phyloP scores from a whole-genome alignment of 257 asterid species.

The Datura wrightii region DNA sequence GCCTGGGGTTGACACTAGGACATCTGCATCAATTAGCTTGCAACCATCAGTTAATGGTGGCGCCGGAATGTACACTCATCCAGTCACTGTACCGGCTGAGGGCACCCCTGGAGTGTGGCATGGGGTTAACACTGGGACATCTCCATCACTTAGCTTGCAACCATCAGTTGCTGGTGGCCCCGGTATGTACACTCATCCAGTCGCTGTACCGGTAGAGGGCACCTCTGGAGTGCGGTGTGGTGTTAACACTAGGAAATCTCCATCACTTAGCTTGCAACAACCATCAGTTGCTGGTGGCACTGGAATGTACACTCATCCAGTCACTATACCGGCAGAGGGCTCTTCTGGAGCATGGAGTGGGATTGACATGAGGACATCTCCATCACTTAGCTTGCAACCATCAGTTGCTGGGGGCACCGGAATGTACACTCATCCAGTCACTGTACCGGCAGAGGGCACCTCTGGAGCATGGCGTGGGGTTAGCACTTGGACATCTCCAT shows the following conservation, averaged over 20 bases:
- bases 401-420: background rate
- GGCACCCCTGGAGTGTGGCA: background rate
- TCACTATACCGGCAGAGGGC: background rate
- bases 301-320: background rate
- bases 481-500: constrained; percentile 18
- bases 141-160: constrained; percentile 11
- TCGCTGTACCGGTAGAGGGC: background rate
- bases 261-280: constrained; percentile 4
- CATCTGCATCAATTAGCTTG: background rate
- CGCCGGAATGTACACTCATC: background rate
- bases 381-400: background rate
- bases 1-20: background rate
- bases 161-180: background rate
- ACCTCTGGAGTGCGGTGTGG: too few species aligned
- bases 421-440: background rate
- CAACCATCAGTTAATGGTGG: background rate
- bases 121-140: background rate
- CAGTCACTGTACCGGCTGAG: background rate
- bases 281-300: background rate
- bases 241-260: constrained; percentile 14
- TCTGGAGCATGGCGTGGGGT: background rate
- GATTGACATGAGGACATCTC: background rate
- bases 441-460: background rate
- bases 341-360: background rate
- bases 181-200: background rate